These are phyloP conservation scores for Globomyces pollinis-pini DNA, from an alignment of 192 early-diverging fungal species.

Conservation along the genomic window DNA sequence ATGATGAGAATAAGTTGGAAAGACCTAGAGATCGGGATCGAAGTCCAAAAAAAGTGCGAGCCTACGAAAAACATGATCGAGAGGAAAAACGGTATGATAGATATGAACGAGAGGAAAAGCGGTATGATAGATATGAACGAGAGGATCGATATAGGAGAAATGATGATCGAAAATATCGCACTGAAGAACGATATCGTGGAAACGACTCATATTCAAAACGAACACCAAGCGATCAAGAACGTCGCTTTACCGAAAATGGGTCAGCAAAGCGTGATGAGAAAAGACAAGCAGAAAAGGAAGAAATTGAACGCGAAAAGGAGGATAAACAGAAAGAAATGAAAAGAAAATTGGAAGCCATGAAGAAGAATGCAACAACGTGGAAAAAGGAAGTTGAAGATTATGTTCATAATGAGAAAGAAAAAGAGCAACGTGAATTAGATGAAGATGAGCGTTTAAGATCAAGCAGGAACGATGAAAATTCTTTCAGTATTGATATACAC, in stretches of 20 bases:
- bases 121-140: conserved; percentile 11
- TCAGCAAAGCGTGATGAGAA: background rate
- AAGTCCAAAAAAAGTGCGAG: conserved; percentile 5
- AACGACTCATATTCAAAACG: background rate
- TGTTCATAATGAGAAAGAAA: conserved; percentile 13
- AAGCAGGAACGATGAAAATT: conserved; percentile 11
- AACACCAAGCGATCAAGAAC: background rate
- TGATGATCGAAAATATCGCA: background rate
- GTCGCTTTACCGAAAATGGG: background rate
- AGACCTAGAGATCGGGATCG: conserved; percentile 6
- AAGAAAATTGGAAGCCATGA: conserved; percentile 27
- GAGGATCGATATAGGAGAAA: conserved; percentile 9
- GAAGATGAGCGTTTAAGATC: conserved; percentile 11
- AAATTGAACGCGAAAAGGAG: background rate
- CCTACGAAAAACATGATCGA: background rate
- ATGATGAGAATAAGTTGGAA: background rate
- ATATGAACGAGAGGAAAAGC: background rate
- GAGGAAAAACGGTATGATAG: background rate
- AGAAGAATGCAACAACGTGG: conserved; percentile 22
- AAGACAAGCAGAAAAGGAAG: background rate
- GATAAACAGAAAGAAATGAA: conserved; percentile 17
- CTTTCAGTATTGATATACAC: conserved; percentile 24
- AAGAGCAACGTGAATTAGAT: conserved; percentile 22
- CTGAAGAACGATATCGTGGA: conserved; percentile 3
- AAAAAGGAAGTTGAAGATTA: conserved; percentile 19